phyloP scores from a whole-genome alignment of 179 eudicot genomes.

The Spergularia azorica region DNA sequence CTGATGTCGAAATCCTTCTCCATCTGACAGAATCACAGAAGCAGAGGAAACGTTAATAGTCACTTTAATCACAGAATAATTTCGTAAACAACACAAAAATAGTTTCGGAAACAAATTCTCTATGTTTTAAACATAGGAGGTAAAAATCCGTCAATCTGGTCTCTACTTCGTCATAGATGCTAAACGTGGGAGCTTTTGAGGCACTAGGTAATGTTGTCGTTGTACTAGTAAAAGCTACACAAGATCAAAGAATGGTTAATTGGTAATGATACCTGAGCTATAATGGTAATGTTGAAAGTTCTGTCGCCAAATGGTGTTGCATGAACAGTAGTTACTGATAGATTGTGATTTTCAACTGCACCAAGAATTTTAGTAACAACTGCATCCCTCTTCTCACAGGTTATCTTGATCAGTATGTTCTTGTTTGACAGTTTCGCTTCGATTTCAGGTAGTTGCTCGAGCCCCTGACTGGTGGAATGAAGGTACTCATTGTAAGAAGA shows the following conservation, averaged over 20 bases:
- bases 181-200: neutral
- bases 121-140: neutral
- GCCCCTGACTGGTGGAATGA: neutral
- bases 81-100: neutral
- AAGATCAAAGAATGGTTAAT: neutral
- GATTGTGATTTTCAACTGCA: constrained; percentile 2
- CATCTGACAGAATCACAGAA: neutral
- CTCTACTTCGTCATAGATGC: neutral
- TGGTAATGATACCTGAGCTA: constrained; percentile 16
- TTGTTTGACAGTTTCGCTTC: constrained; percentile 5
- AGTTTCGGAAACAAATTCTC: neutral
- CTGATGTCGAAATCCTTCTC: neutral
- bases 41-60: no score
- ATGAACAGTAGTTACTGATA: neutral
- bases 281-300: constrained; percentile 17
- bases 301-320: constrained; percentile 6
- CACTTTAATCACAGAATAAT: neutral
- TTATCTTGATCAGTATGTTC: neutral
- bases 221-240: neutral
- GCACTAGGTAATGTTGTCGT: neutral
- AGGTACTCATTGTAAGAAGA: neutral
- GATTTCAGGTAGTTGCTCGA: neutral
- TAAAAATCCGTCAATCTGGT: neutral
- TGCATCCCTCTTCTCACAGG: constrained; percentile 9
- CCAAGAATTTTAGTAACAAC: neutral